Evolutionary conservation across 495 filamentous ascomycete species (phyloP), one percentile per base, ranked within the genome.

Genomic region (Xylaria intraflava): DNA sequence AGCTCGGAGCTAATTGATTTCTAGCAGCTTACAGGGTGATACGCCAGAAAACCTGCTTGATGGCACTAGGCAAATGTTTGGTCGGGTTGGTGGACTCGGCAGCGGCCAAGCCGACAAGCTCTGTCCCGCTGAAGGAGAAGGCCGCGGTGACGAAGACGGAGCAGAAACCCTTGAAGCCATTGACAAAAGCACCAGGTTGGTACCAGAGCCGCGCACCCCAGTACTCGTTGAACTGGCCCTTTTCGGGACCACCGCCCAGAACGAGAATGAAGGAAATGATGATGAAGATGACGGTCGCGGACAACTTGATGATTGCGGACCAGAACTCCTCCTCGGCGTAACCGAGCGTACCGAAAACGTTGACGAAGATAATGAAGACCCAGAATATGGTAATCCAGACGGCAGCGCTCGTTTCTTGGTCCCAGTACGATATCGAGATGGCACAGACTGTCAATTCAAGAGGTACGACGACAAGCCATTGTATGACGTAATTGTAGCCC

Each of bases 21-120:
- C 19, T 38, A 41, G 22, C 5, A 48, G 48, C 62, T 55, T 53
- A 53, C 62, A 80, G 62, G 31, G 76, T 77, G 57, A 80, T 86
- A 62, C 85, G 83, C 84, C 84, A 87, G 64, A 88, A 88, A 33
- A 87, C 81, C 64, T 87, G 84, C 69, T 86, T 87, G 60, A 80
- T 80, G 19, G 85, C 85, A 24, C 78, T 77, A 11, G 85, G 85
- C 3, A 88, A 69, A 1, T 81, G 65, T 65, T 82, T 83, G 57
- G 76, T 69, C 3, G 86, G 86, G 65, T 87, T 85, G 1, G 65
- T 60, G 7, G 85, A 70, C 66, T 90, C 85, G 22, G 86, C 84
- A 16, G 86, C 86, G 45, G 85, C 84, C 22, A 90, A 76, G 68
- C 86, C 86, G 50, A 83, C 80, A 46, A 90, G 65, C 59, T 90